Evolutionary conservation across 768 basidiomycete species (phyloP).

Genomic region (Kwoniella europaea): DNA sequence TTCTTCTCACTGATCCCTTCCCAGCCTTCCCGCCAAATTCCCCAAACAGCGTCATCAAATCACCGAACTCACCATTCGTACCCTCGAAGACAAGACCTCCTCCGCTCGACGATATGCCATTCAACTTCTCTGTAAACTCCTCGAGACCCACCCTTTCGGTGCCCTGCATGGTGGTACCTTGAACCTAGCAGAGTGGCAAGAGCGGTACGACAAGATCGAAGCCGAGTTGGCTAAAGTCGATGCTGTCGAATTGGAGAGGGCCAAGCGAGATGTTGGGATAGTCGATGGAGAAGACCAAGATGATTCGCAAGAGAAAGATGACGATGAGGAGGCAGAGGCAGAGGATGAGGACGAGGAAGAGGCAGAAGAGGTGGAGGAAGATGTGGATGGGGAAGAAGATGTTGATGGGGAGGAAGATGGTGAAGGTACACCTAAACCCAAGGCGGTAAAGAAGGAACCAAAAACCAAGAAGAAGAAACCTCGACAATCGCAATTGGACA

Average conservation of each 20-base stretch:
- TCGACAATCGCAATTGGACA: constrained; percentile 62
- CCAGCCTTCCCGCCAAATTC: constrained; percentile 71
- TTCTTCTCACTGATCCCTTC: not conserved
- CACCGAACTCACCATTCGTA: constrained; percentile 74
- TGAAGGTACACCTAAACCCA: constrained; percentile 28
- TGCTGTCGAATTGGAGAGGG: constrained; percentile 62
- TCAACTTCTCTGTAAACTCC: constrained; percentile 71
- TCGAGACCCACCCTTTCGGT: constrained; percentile 88
- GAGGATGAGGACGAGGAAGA: constrained; percentile 57
- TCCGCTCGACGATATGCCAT: constrained; percentile 85
- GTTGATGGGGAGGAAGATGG: constrained; percentile 18
- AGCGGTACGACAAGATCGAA: constrained; percentile 68
- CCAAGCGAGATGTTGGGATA: constrained; percentile 50
- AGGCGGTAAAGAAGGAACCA: constrained; percentile 38
- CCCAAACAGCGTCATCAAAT: constrained; percentile 81
- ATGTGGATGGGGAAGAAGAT: constrained; percentile 31
- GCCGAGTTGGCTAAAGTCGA: constrained; percentile 75
- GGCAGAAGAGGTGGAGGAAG: constrained; percentile 53
- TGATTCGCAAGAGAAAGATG: constrained; percentile 51
- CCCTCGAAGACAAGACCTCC: constrained; percentile 87
- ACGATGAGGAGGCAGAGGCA: constrained; percentile 26
- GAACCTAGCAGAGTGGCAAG: constrained; percentile 73
- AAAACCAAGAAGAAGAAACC: constrained; percentile 62
- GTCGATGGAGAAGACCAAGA: constrained; percentile 56
- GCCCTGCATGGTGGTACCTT: constrained; percentile 81